Conservation (phyloP, 176 grass and related monocot species). For the Raddia distichophylla region DNA sequence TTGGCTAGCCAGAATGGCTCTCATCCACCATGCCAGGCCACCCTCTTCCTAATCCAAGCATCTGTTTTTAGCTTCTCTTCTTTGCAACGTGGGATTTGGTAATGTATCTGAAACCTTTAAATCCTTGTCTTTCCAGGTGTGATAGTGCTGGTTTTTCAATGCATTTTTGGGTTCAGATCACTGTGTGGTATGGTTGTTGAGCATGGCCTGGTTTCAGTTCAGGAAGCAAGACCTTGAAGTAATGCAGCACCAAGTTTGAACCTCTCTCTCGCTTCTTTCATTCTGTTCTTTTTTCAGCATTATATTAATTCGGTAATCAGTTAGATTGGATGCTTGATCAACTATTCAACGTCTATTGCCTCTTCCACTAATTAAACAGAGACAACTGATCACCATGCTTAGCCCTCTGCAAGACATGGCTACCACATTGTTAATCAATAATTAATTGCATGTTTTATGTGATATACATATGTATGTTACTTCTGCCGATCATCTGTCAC, state of each 20-base stretch:
- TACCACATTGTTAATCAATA: not conserved
- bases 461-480: not conserved
- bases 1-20: slow-evolving; percentile 61
- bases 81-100: not conserved
- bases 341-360: not conserved
- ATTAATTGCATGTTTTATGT: not conserved
- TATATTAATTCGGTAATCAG: not conserved
- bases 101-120: not conserved
- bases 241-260: not conserved
- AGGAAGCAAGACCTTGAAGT: not conserved
- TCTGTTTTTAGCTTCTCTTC: not conserved
- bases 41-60: slow-evolving; percentile 15
- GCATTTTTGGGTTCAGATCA: not conserved
- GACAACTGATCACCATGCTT: not conserved
- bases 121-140: not conserved
- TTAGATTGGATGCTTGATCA: not conserved
- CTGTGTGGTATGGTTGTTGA: not conserved
- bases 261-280: not conserved
- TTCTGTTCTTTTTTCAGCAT: not conserved
- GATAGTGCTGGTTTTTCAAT: not conserved
- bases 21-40: slow-evolving; percentile 59
- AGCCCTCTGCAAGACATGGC: not conserved
- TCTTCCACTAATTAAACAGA: not conserved
- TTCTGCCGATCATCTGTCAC: not conserved
- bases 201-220: not conserved